These are phyloP conservation scores for Dryas octopetala DNA, from an alignment of 306 rosid species.

Conservation along the genomic window DNA sequence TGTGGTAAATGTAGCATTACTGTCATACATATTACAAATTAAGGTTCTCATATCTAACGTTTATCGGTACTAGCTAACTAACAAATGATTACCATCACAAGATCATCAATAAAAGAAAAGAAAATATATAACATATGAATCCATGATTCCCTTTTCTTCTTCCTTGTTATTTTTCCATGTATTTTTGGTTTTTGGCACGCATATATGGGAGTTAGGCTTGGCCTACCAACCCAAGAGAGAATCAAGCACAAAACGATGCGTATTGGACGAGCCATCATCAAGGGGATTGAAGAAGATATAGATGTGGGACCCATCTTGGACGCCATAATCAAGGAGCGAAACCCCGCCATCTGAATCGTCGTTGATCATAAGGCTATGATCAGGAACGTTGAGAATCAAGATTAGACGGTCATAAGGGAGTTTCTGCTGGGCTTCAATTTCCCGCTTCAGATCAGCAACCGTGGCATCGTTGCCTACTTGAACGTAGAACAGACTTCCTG, in stretches of 20 bases:
- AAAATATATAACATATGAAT: no score
- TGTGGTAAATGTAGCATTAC: no score
- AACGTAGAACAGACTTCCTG: constrained; percentile 38
- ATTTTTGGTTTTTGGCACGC: not conserved
- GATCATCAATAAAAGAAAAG: no score
- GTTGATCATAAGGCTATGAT: constrained; percentile 13
- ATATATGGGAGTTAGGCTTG: not conserved
- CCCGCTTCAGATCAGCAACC: constrained; percentile 49
- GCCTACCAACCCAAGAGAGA: not conserved
- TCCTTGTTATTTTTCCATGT: not conserved
- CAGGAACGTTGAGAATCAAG: constrained; percentile 36
- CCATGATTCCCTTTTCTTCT: not conserved
- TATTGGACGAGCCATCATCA: constrained; percentile 37
- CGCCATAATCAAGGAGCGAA: constrained; percentile 53
- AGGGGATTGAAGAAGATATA: constrained; percentile 53
- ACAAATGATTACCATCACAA: no score
- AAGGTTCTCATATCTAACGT: no score
- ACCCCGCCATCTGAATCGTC: constrained; percentile 32
- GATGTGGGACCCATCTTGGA: constrained; percentile 67
- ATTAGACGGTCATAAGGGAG: constrained; percentile 61
- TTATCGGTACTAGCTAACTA: no score
- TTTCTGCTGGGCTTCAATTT: constrained; percentile 58
- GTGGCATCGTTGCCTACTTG: constrained; percentile 42
- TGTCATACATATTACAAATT: no score
- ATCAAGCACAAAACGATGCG: constrained; percentile 15